phyloP scores from a whole-genome alignment of 768 basidiomycete species.

The Mycena venus region DNA sequence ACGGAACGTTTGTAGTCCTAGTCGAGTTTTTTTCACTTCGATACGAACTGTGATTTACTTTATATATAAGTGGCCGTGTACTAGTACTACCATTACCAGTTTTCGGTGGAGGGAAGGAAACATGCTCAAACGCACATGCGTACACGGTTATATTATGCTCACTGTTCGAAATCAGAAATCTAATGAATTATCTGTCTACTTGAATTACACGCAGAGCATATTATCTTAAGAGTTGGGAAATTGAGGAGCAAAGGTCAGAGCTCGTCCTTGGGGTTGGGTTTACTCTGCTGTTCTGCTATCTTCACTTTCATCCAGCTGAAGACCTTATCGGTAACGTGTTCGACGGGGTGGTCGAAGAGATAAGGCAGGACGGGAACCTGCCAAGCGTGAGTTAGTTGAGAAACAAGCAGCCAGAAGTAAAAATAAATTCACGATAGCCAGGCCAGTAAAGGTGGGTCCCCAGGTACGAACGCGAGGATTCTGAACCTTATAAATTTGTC shows the following conservation, averaged over 20 bases:
- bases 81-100: not conserved
- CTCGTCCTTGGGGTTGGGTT: constrained; percentile 45
- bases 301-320: constrained; percentile 80
- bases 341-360: constrained; percentile 85
- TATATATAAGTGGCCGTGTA: constrained; percentile 16
- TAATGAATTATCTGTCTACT: not conserved
- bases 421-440: constrained; percentile 62
- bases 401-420: not conserved
- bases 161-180: not conserved
- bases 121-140: no score
- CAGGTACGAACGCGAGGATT: constrained; percentile 74
- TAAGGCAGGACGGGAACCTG: constrained; percentile 77
- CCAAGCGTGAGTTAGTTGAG: not conserved
- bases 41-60: constrained; percentile 12
- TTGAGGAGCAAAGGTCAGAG: constrained; percentile 37
- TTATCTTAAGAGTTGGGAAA: not conserved
- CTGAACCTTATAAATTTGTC: constrained; percentile 46
- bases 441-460: constrained; percentile 83
- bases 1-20: not conserved
- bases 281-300: constrained; percentile 56
- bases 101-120: not conserved
- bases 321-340: constrained; percentile 72
- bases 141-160: no score
- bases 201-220: not conserved
- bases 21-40: not conserved